These are phyloP conservation scores for Tricholoma sp. DNA, from an alignment of 768 basidiomycete genomes.

Conservation along the genomic window DNA sequence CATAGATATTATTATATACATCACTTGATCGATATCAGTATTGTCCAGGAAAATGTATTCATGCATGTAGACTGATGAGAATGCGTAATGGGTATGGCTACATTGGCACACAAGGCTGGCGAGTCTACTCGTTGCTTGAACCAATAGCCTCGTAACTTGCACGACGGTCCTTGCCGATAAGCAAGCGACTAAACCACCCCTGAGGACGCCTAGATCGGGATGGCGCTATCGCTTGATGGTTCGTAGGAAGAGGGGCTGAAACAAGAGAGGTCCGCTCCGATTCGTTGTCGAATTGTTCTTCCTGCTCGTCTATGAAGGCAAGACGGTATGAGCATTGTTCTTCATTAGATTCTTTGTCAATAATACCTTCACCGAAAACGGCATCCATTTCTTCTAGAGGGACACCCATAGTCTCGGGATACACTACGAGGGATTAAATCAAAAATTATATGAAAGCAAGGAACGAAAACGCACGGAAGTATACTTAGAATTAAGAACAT, in stretches of 20 bases:
- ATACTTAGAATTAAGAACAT: slow-evolving; percentile 39
- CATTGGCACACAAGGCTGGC: not conserved
- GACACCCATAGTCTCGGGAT: slow-evolving; percentile 83
- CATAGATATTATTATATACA: too few species aligned
- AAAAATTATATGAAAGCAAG: not conserved
- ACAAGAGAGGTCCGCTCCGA: slow-evolving; percentile 56
- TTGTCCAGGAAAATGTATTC: too few species aligned
- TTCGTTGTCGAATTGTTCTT: slow-evolving; percentile 63
- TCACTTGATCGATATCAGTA: too few species aligned
- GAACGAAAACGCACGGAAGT: slow-evolving; percentile 54
- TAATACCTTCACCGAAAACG: slow-evolving; percentile 82
- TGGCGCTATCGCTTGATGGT: slow-evolving; percentile 29
- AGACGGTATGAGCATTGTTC: not conserved
- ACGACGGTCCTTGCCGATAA: slow-evolving; percentile 31
- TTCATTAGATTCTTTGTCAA: not conserved
- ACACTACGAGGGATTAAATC: slow-evolving; percentile 40
- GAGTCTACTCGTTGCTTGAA: slow-evolving; percentile 10
- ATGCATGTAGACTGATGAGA: not conserved
- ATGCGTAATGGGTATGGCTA: not conserved
- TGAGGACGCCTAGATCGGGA: slow-evolving; percentile 18
- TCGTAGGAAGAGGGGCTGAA: slow-evolving; percentile 30
- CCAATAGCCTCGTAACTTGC: slow-evolving; percentile 24
- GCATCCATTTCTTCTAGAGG: slow-evolving; percentile 90
- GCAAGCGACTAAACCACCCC: slow-evolving; percentile 48
- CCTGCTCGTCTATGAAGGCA: slow-evolving; percentile 29